These are phyloP conservation scores for Panicum miliaceum DNA, from an alignment of 176 grass and related monocot species.

Conservation along the genomic window DNA sequence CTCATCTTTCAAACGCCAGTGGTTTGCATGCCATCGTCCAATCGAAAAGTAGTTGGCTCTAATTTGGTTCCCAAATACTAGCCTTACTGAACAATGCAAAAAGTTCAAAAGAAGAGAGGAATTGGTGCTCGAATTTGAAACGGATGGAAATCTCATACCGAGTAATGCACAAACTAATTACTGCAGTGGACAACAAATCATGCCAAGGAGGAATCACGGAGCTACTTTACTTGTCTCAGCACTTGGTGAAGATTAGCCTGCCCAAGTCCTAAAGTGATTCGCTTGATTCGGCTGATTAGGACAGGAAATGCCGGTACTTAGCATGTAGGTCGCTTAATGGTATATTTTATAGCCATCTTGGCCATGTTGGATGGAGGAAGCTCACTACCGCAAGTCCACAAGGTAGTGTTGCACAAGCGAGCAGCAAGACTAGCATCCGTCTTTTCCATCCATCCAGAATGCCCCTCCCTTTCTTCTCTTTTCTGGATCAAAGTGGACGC, in stretches of 20 bases:
- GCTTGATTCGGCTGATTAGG: constrained; percentile 20
- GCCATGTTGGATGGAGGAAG: neutral
- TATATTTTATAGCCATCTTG: neutral
- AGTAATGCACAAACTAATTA: neutral
- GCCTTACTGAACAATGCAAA: neutral
- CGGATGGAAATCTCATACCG: neutral
- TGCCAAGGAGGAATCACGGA: neutral
- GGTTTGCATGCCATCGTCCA: neutral
- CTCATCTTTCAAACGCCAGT: neutral
- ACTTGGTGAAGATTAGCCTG: neutral
- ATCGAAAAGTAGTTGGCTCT: neutral
- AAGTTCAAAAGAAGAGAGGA: neutral
- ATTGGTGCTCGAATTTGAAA: neutral
- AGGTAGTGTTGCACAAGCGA: neutral
- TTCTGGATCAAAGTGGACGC: neutral
- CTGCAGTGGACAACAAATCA: constrained; percentile 3
- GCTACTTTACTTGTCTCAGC: neutral
- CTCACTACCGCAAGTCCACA: neutral
- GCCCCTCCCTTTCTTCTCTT: neutral
- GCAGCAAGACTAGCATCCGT: neutral
- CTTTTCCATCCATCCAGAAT: too few species aligned
- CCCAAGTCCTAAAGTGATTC: constrained; percentile 1
- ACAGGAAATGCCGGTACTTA: neutral
- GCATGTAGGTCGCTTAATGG: neutral
- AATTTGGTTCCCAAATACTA: neutral